Conservation (phyloP, 768 basidiomycete species). For the Mycena sanguinolenta region DNA sequence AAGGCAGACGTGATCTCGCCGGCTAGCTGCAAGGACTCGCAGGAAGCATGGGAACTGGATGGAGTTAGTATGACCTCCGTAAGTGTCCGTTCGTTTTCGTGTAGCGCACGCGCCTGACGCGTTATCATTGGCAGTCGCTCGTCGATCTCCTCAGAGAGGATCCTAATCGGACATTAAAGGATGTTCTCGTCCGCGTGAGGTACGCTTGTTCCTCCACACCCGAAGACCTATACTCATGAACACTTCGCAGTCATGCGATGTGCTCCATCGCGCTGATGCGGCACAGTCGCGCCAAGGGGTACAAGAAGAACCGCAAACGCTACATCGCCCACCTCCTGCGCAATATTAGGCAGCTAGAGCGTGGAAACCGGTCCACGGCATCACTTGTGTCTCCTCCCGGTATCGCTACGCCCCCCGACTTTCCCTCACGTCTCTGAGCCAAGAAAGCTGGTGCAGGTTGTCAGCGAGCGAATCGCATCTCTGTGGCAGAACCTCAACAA, state of each 20-base stretch:
- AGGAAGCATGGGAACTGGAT: slow-evolving; percentile 32
- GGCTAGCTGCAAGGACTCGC: slow-evolving; percentile 38
- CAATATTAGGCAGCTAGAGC: too few relatives aligned
- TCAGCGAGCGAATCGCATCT: not conserved
- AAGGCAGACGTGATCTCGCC: slow-evolving; percentile 39
- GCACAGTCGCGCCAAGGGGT: not conserved
- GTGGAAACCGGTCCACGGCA: too few relatives aligned
- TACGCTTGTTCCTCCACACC: not conserved
- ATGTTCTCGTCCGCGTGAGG: too few relatives aligned
- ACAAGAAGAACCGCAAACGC: slow-evolving; percentile 14
- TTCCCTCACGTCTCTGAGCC: not conserved
- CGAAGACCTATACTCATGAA: not conserved
- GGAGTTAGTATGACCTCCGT: slow-evolving; percentile 38
- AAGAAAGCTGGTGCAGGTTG: not conserved
- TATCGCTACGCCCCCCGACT: too few relatives aligned
- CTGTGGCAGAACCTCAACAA: too few relatives aligned
- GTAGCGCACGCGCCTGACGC: too few relatives aligned
- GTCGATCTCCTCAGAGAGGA: too few relatives aligned
- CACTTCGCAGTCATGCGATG: slow-evolving; percentile 10
- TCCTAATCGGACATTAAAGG: too few relatives aligned
- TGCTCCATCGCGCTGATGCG: slow-evolving; percentile 14
- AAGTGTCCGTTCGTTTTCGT: too few relatives aligned
- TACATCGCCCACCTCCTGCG: too few relatives aligned
- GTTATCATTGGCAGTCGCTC: too few relatives aligned
- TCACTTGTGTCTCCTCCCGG: too few relatives aligned